Evolutionary conservation across 129 eudicot species (phyloP).

Genomic region (Ambrosia trifida): DNA sequence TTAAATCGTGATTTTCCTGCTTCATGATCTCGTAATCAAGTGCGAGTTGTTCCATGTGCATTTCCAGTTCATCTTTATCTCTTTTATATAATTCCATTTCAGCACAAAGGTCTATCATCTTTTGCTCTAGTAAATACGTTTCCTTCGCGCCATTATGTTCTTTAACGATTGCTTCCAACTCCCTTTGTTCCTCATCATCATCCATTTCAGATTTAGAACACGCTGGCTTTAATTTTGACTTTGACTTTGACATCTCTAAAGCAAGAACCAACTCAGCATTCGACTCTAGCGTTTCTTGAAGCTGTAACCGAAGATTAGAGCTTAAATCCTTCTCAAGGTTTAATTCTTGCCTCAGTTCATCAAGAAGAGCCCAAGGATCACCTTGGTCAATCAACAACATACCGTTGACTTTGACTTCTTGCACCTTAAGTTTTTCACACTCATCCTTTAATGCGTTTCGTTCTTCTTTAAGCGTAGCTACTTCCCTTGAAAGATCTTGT

Average conservation of each 20-base stretch:
- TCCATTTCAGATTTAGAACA: constrained; percentile 30
- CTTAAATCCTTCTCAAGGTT: constrained; percentile 61
- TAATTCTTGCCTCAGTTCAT: constrained; percentile 71
- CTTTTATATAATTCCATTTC: constrained; percentile 72
- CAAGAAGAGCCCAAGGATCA: constrained; percentile 63
- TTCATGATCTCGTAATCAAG: constrained; percentile 89
- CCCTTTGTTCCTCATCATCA: constrained; percentile 82
- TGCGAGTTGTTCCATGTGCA: constrained; percentile 93
- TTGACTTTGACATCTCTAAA: constrained; percentile 67
- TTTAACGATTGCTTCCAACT: constrained; percentile 71
- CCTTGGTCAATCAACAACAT: constrained; percentile 55
- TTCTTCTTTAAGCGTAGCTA: constrained; percentile 65
- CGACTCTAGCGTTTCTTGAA: constrained; percentile 71
- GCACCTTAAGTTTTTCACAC: constrained; percentile 46
- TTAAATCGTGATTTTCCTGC: constrained; percentile 80
- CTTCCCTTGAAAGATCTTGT: constrained; percentile 67
- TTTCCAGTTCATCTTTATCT: constrained; percentile 88
- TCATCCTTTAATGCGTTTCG: constrained; percentile 55
- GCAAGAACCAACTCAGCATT: constrained; percentile 76
- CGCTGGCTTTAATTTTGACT: constrained; percentile 49
- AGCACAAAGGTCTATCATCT: constrained; percentile 56
- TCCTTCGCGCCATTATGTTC: constrained; percentile 67
- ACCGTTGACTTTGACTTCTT: constrained; percentile 37
- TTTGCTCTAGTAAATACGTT: constrained; percentile 64
- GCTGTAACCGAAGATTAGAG: constrained; percentile 67